Evolutionary conservation across 768 basidiomycete genomes (phyloP).

Genomic region (Glaciozyma antarctica): DNA sequence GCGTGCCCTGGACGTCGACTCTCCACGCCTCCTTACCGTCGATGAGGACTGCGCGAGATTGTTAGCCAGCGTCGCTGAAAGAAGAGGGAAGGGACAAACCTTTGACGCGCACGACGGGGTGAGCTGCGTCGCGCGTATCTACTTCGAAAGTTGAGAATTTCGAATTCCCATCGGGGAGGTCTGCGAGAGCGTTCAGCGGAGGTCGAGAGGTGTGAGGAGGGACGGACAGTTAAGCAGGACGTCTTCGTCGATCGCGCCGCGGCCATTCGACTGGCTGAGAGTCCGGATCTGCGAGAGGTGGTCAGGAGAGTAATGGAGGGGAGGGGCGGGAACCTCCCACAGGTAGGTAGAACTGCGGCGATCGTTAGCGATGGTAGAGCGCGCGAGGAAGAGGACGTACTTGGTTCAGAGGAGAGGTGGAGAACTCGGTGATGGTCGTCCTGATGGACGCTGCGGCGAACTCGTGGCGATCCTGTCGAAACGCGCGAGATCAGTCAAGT

Average conservation of each 20-base stretch:
- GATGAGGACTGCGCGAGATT: conserved; percentile 43
- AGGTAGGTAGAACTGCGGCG: conserved; percentile 33
- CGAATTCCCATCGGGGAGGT: conserved; percentile 56
- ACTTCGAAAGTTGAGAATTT: conserved; percentile 66
- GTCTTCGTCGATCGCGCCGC: conserved; percentile 34
- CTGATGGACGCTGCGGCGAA: conserved; percentile 51
- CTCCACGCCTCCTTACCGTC: conserved; percentile 38
- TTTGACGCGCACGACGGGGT: conserved; percentile 52
- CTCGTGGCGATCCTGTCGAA: conserved; percentile 56
- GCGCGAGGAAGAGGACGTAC: not conserved
- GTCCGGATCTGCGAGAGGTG: conserved; percentile 31
- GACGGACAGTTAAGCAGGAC: conserved; percentile 31
- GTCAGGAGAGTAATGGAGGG: conserved; percentile 28
- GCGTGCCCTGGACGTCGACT: conserved; percentile 33
- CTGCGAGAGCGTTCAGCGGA: conserved; percentile 48
- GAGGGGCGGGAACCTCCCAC: conserved; percentile 32
- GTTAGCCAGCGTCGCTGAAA: no score
- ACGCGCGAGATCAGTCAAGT: not conserved
- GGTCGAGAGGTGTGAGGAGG: conserved; percentile 27
- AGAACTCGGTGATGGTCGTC: conserved; percentile 51
- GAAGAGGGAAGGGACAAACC: no score
- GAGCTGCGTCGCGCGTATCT: conserved; percentile 50
- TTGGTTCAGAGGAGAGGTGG: conserved; percentile 49
- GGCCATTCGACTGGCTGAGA: conserved; percentile 20
- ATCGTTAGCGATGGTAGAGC: conserved; percentile 42